These are phyloP conservation scores for Rachicladosporium sp. DNA, from an alignment of 2,329 filamentous ascomycete species.

Conservation along the genomic window DNA sequence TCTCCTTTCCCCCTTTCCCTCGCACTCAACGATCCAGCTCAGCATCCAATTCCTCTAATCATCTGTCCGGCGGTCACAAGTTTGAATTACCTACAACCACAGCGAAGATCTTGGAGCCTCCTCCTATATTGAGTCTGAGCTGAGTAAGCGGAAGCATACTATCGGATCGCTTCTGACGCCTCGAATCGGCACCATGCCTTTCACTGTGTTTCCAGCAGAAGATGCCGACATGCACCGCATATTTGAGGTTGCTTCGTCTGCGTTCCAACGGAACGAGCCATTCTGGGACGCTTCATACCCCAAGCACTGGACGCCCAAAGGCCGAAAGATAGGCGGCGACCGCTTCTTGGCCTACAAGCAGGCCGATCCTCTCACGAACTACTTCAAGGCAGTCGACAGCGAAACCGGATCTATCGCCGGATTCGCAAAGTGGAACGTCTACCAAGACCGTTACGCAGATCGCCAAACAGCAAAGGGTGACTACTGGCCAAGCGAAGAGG, in stretches of 20 bases:
- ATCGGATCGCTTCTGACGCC: too few relatives aligned
- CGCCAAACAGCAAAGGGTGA: constrained; percentile 4
- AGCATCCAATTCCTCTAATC: too few relatives aligned
- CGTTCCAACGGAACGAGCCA: constrained; percentile 16
- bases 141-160: too few relatives aligned
- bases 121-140: too few relatives aligned
- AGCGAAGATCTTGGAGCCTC: too few relatives aligned
- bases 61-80: too few relatives aligned
- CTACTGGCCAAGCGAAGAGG: constrained; percentile 11
- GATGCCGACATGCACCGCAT: constrained; percentile 17
- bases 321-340: constrained; percentile 12
- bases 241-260: constrained; percentile 15
- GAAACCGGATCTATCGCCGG: constrained; percentile 14
- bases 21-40: too few relatives aligned
- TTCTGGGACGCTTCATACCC: constrained; percentile 16
- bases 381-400: constrained; percentile 17
- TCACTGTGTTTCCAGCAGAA: constrained; percentile 11
- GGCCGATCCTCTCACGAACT: constrained; percentile 12
- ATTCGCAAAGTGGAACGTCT: constrained; percentile 20
- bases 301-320: constrained; percentile 13
- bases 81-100: too few relatives aligned
- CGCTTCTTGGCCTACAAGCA: constrained; percentile 11
- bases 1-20: too few relatives aligned
- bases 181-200: constrained; percentile 5
- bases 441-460: constrained; percentile 8